Percentiles rank a stretch among this genome's conserved stretches.
Evolutionary conservation across 495 filamentous ascomycete genomes (phyloP).

Genomic region (Podospora conica): DNA sequence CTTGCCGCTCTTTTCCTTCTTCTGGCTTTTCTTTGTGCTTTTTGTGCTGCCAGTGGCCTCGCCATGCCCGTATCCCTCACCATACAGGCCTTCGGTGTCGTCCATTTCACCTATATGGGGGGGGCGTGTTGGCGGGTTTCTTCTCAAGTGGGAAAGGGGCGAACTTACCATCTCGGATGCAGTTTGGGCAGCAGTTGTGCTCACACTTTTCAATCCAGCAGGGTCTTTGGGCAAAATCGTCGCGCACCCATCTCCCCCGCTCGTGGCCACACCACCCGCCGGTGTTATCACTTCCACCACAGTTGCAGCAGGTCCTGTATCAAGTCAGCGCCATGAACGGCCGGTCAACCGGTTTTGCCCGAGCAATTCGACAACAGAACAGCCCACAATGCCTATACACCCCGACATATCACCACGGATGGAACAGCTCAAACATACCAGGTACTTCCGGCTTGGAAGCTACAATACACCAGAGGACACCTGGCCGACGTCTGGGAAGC

Average conservation of each 20-base stretch:
- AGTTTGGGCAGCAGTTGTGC: slow-evolving; percentile 7
- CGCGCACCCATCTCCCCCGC: slow-evolving; percentile 3
- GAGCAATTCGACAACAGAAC: not conserved
- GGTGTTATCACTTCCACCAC: slow-evolving; percentile 4
- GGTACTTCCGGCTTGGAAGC: slow-evolving; percentile 1
- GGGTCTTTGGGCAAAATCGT: not conserved
- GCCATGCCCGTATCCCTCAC: not conserved
- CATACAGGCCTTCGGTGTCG: not conserved
- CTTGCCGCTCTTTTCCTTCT: not conserved
- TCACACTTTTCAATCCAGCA: slow-evolving; percentile 8
- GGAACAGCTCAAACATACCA: not conserved
- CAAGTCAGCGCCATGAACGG: not conserved
- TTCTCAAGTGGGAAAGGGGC: not conserved
- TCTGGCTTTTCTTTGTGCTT: not conserved
- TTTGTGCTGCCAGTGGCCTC: not conserved
- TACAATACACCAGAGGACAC: slow-evolving; percentile 1
- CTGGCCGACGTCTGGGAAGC: not conserved
- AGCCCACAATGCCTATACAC: not conserved
- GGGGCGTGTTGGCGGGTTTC: not conserved
- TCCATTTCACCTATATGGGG: not conserved
- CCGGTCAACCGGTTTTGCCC: not conserved
- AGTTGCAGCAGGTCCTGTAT: slow-evolving; percentile 7
- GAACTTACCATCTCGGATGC: not conserved
- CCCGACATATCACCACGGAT: not conserved
- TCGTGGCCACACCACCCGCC: slow-evolving; percentile 9